phyloP scores from a whole-genome alignment of 768 basidiomycete species.

The Suillus luteus region DNA sequence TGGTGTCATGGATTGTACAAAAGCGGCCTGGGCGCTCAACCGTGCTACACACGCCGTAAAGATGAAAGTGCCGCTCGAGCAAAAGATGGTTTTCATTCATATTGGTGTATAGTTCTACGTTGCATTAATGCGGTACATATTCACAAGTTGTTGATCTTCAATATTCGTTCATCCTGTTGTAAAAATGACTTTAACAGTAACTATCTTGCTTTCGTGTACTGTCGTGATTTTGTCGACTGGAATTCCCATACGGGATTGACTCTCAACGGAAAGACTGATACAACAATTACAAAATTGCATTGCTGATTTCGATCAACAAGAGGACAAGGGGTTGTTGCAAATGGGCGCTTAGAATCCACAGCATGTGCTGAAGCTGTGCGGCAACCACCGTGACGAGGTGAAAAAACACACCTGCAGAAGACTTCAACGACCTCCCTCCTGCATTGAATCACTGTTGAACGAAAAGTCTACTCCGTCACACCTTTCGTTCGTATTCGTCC shows the following conservation, averaged over 20 bases:
- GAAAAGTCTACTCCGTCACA: too few species aligned
- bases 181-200: too few species aligned
- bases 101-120: background rate
- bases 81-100: background rate
- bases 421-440: background rate
- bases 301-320: too few species aligned
- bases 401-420: background rate
- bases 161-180: too few species aligned
- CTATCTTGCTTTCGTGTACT: too few species aligned
- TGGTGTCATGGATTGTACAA: constrained; percentile 5
- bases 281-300: background rate
- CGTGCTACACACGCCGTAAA: background rate
- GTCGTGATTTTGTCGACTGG: too few species aligned
- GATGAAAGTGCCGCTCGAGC: background rate
- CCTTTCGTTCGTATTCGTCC: too few species aligned
- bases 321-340: too few species aligned
- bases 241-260: background rate
- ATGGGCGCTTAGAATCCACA: background rate
- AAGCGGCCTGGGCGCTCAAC: too few species aligned
- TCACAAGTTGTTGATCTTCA: too few species aligned
- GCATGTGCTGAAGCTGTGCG: background rate
- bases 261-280: background rate
- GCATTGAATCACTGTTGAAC: too few species aligned
- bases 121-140: too few species aligned
- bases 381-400: background rate